Percentiles rank a stretch among this genome's conserved stretches.
Evolutionary conservation across 1,284 basidiomycete species (phyloP).

Genomic region (Sanghuangporus sanghuang): DNA sequence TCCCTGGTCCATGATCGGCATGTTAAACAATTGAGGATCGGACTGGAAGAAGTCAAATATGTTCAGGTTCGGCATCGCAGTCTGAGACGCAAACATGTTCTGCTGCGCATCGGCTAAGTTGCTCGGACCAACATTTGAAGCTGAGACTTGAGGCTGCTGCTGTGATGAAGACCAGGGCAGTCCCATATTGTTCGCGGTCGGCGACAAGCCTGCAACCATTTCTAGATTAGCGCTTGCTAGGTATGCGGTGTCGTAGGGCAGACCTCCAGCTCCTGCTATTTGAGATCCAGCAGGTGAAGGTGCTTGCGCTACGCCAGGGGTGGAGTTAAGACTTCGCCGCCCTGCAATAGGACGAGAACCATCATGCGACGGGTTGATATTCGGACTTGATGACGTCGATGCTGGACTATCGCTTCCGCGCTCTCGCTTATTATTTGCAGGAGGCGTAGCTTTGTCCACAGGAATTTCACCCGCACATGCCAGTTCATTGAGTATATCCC

Average conservation of each 20-base stretch:
- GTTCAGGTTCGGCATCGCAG: conserved; percentile 16
- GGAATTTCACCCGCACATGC: conserved; percentile 64
- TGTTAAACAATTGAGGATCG: conserved; percentile 12
- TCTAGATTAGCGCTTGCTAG: conserved; percentile 10
- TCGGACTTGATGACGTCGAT: conserved; percentile 19
- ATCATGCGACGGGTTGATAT: conserved; percentile 16
- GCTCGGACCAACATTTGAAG: not conserved
- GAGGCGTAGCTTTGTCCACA: conserved; percentile 46
- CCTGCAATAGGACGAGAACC: conserved; percentile 30
- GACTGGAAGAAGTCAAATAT: conserved; percentile 18
- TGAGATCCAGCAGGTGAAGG: not conserved
- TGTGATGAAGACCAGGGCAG: not conserved
- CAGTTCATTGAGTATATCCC: conserved; percentile 64
- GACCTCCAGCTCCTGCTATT: conserved; percentile 7
- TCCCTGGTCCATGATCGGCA: conserved; percentile 14
- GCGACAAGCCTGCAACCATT: conserved; percentile 3
- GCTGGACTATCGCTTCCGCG: conserved; percentile 47
- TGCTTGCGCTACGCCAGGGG: not conserved
- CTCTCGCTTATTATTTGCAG: conserved; percentile 50
- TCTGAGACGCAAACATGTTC: not conserved
- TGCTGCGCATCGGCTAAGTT: not conserved
- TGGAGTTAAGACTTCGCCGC: not conserved
- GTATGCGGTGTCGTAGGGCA: conserved; percentile 14
- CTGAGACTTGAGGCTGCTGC: not conserved
- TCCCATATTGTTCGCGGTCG: not conserved